Evolutionary conservation across 768 basidiomycete genomes (phyloP).

Genomic region (Pleurotus ostreatus): DNA sequence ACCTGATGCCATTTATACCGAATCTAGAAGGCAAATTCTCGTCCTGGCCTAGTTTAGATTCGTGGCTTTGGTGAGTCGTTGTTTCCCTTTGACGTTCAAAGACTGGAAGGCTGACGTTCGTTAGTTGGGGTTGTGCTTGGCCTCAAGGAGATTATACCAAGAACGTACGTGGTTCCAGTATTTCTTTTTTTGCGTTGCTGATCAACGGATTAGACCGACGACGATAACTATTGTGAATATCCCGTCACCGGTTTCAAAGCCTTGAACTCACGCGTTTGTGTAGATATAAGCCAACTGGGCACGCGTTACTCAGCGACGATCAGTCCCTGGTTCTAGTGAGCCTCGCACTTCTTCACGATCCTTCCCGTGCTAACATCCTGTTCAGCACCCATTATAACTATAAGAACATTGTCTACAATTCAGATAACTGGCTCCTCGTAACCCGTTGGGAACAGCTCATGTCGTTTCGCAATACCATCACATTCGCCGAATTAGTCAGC

Average conservation of each 20-base stretch:
- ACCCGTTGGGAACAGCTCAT: conserved; percentile 72
- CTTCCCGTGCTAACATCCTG: conserved; percentile 16
- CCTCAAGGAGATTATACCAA: conserved; percentile 43
- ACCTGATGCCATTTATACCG: conserved; percentile 55
- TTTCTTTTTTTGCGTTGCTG: conserved; percentile 9
- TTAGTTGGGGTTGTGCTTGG: conserved; percentile 63
- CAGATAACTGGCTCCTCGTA: conserved; percentile 65
- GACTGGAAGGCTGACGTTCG: background rate
- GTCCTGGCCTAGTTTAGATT: conserved; percentile 45
- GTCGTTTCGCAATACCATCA: conserved; percentile 45
- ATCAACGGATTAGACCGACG: conserved; percentile 26
- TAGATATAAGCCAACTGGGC: conserved; percentile 42
- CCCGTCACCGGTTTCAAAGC: background rate
- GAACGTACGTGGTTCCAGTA: conserved; percentile 25
- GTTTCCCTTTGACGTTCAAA: background rate
- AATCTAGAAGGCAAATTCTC: conserved; percentile 42
- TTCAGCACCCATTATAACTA: conserved; percentile 50
- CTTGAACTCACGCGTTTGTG: background rate
- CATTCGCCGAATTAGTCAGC: conserved; percentile 64
- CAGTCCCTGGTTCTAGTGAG: conserved; percentile 46
- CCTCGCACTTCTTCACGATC: background rate
- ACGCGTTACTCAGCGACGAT: conserved; percentile 40
- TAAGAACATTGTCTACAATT: conserved; percentile 63
- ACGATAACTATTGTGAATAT: conserved; percentile 44
- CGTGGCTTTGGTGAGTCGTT: conserved; percentile 41